A percentile compares a stretch with the other conserved stretches of the same genome.
phyloP scores from a whole-genome alignment of 768 basidiomycete genomes.

The Boletales sp. region DNA sequence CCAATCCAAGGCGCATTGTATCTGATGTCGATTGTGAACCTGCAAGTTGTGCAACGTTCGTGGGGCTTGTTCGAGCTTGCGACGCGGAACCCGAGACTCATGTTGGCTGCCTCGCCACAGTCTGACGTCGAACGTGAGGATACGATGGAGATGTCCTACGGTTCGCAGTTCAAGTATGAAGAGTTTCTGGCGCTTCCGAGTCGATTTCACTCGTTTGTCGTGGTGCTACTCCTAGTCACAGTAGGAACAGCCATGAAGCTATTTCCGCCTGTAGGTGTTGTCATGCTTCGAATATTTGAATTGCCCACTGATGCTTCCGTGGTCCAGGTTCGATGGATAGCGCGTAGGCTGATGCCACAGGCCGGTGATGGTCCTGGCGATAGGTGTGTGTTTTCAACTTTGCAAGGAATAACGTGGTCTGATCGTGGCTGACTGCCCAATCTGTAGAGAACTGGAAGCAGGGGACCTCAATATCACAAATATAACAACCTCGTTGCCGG shows the following conservation, averaged over 20 bases:
- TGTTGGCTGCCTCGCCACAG: slow-evolving; percentile 9
- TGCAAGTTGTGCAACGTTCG: slow-evolving; percentile 51
- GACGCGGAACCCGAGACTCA: slow-evolving; percentile 14
- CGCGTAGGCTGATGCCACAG: slow-evolving; percentile 47
- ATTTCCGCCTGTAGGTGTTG: slow-evolving; percentile 35
- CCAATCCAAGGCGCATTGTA: slow-evolving; percentile 39
- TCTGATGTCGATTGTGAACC: slow-evolving; percentile 44
- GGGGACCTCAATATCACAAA: slow-evolving; percentile 68
- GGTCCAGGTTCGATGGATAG: slow-evolving; percentile 48
- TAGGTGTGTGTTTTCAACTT: slow-evolving; percentile 39
- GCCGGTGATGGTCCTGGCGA: slow-evolving; percentile 64
- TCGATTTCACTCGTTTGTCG: slow-evolving; percentile 37
- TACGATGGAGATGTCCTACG: slow-evolving; percentile 44
- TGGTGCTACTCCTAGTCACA: slow-evolving; percentile 32
- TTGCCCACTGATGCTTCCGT: background rate
- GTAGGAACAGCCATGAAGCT: slow-evolving; percentile 27
- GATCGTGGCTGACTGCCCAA: background rate
- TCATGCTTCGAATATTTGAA: background rate
- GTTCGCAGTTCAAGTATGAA: slow-evolving; percentile 69
- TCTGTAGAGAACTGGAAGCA: slow-evolving; percentile 48
- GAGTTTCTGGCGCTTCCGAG: slow-evolving; percentile 55
- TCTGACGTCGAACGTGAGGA: slow-evolving; percentile 17
- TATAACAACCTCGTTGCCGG: slow-evolving; percentile 57
- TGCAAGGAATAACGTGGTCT: background rate
- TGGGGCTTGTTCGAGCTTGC: slow-evolving; percentile 48